phyloP scores from a whole-genome alignment of 495 filamentous ascomycete genomes.

The Immersiella caudata region DNA sequence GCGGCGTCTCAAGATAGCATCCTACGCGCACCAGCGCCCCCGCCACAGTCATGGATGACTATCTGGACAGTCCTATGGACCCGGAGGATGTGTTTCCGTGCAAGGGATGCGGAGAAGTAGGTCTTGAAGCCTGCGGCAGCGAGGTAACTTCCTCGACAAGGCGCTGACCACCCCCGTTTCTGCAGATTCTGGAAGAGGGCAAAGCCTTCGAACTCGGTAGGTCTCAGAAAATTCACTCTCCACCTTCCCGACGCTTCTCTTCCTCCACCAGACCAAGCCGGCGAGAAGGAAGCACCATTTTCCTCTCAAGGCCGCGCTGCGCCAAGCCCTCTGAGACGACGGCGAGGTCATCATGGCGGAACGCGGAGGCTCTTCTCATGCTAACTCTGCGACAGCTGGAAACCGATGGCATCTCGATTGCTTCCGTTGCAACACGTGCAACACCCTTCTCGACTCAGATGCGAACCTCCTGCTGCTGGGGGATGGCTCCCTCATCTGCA shows the following conservation, averaged over 20 bases:
- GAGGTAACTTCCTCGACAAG: not conserved
- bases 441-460: conserved; percentile 94
- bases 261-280: not conserved
- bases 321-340: not conserved
- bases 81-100: conserved; percentile 91
- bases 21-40: not conserved
- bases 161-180: not conserved
- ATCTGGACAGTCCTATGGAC: conserved; percentile 81
- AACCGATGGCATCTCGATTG: conserved; percentile 99
- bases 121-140: conserved; percentile 21
- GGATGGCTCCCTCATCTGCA: conserved; percentile 97
- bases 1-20: not conserved
- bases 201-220: conserved; percentile 97
- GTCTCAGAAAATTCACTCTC: conserved; percentile 35
- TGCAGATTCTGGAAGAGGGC: conserved; percentile 88
- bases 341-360: not conserved
- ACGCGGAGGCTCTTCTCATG: not conserved
- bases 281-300: not conserved
- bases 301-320: not conserved
- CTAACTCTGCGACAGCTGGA: conserved; percentile 65
- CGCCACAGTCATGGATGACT: conserved; percentile 53
- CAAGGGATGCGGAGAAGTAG: conserved; percentile 96
- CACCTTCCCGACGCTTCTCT: not conserved
- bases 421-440: conserved; percentile 97
- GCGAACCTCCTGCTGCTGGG: conserved; percentile 96